A percentile compares a stretch with the other conserved stretches of the same genome.
Conservation (phyloP, 805 yeast species). For the Candida ascalaphidarum region DNA sequence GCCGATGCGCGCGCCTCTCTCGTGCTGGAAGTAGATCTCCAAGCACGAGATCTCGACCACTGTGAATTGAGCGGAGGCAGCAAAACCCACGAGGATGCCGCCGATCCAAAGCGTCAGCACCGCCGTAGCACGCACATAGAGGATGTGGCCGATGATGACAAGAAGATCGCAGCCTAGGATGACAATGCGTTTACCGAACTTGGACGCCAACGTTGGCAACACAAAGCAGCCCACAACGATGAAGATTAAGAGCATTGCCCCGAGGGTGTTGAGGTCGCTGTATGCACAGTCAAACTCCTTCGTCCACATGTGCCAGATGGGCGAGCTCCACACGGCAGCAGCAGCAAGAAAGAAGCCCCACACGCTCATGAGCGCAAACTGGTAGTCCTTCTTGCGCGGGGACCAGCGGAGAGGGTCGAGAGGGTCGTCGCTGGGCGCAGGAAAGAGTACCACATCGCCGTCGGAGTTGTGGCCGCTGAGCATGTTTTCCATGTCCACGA, state of each 20-base stretch:
- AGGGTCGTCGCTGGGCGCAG: slow-evolving; percentile 24
- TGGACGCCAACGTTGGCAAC: slow-evolving; percentile 26
- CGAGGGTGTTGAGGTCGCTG: slow-evolving; percentile 35
- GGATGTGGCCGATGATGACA: slow-evolving; percentile 18
- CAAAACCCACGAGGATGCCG: slow-evolving; percentile 20
- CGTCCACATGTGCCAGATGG: slow-evolving; percentile 27
- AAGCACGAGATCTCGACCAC: slow-evolving; percentile 40
- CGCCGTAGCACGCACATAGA: too few relatives aligned
- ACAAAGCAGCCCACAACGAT: slow-evolving; percentile 33
- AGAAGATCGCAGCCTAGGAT: slow-evolving; percentile 15
- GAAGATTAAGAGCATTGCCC: slow-evolving; percentile 44
- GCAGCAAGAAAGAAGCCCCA: slow-evolving; percentile 27
- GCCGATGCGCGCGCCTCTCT: slow-evolving; percentile 25
- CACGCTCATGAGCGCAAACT: slow-evolving; percentile 17
- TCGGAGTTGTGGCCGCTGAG: slow-evolving; percentile 4
- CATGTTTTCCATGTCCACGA: slow-evolving; percentile 5
- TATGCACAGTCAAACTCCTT: slow-evolving; percentile 21
- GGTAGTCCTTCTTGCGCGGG: slow-evolving; percentile 16
- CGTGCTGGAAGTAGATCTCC: slow-evolving; percentile 37
- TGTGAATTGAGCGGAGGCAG: slow-evolving; percentile 39
- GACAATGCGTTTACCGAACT: slow-evolving; percentile 21
- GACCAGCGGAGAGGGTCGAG: slow-evolving; percentile 29
- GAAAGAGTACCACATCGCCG: slow-evolving; percentile 19
- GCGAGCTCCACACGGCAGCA: slow-evolving; percentile 23
- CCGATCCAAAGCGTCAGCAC: slow-evolving; percentile 15